Evolutionary conservation across 106 monocot species (phyloP).

Genomic region (Narthecium ossifragum): DNA sequence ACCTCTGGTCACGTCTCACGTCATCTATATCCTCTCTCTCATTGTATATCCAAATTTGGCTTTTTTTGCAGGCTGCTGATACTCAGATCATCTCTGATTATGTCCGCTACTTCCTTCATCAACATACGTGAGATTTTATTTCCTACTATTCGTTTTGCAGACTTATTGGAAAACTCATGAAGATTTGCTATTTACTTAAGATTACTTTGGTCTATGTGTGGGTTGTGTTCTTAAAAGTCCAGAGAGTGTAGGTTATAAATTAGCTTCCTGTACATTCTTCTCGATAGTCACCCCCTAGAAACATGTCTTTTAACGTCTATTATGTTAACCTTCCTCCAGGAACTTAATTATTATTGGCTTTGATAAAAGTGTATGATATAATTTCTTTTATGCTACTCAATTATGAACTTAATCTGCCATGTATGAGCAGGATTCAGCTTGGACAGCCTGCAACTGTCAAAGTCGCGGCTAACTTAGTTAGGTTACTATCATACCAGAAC

Average conservation of each 20-base stretch:
- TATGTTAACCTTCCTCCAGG: no score
- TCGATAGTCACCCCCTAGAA: no score
- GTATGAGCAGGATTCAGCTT: conserved; percentile 94
- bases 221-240: no score
- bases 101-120: conserved; percentile 16
- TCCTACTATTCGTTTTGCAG: no score
- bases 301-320: no score
- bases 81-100: conserved; percentile 14
- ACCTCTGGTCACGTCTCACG: no score
- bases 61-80: conserved; percentile 20
- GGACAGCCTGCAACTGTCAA: conserved; percentile 90
- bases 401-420: not conserved
- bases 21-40: not conserved
- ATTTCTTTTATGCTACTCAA: not conserved
- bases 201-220: no score
- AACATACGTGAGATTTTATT: conserved; percentile 10
- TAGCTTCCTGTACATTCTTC: no score
- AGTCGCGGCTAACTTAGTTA: conserved; percentile 83
- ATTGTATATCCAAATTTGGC: not conserved
- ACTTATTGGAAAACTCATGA: no score
- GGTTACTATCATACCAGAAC: conserved; percentile 83
- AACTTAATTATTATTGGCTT: no score
- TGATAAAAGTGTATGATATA: not conserved
- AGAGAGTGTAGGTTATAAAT: no score
- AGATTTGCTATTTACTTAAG: no score